Evolutionary conservation across 768 basidiomycete species (phyloP).

Genomic region (Mycena vulgaris): DNA sequence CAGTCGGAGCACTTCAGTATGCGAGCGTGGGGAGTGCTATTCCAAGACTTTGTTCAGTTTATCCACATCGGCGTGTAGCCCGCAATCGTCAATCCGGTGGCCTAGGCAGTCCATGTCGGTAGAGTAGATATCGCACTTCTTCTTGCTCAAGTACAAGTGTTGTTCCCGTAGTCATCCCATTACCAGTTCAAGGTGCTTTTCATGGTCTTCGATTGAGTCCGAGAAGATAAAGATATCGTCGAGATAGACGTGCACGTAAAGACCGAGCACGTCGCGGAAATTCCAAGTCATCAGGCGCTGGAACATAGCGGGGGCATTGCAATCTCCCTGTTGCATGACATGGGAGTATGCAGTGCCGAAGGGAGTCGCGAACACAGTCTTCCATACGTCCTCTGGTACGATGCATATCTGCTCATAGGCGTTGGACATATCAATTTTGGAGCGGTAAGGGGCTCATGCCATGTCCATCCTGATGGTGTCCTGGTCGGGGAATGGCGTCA

Average conservation of each 20-base stretch:
- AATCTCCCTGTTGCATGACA: too few species aligned
- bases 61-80: constrained; percentile 47
- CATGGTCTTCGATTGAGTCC: constrained; percentile 54
- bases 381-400: constrained; percentile 36
- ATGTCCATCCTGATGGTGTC: too few species aligned
- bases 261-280: constrained; percentile 55
- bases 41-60: not conserved
- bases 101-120: constrained; percentile 35
- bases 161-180: constrained; percentile 46
- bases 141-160: constrained; percentile 49
- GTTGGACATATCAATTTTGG: constrained; percentile 51
- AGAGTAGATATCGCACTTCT: constrained; percentile 45
- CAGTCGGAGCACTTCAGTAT: not conserved
- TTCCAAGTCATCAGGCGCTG: constrained; percentile 60
- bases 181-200: constrained; percentile 48
- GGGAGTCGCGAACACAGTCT: constrained; percentile 45
- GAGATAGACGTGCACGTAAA: constrained; percentile 59
- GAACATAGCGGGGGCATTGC: constrained; percentile 63
- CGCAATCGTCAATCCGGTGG: constrained; percentile 48
- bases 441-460: too few species aligned
- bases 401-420: constrained; percentile 55
- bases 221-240: constrained; percentile 62
- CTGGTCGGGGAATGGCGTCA: too few species aligned
- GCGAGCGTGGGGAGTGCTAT: not conserved
- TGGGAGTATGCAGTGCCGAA: not conserved